These are phyloP conservation scores for Colletotrichum scovillei DNA, from an alignment of 2,329 filamentous ascomycete genomes.

Conservation along the genomic window DNA sequence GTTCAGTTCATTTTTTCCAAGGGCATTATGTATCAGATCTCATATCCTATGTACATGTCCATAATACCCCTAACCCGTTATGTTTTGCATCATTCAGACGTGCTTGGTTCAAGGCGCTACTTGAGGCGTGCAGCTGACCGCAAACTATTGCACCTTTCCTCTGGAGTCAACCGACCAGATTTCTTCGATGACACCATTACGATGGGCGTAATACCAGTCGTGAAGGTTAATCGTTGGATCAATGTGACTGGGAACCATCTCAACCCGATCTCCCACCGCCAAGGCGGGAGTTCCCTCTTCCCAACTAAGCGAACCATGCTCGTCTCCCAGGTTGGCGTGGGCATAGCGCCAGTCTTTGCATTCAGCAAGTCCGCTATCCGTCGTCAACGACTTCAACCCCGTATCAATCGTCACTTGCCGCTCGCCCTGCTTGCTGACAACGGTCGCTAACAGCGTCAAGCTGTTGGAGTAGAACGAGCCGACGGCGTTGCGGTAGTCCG, in stretches of 20 bases:
- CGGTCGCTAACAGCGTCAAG: slow-evolving; percentile 59
- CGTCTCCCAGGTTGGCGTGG: slow-evolving; percentile 59
- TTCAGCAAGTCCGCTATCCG: slow-evolving; percentile 62
- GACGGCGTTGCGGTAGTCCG: slow-evolving; percentile 64
- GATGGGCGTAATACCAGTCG: slow-evolving; percentile 61
- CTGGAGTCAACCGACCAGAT: slow-evolving; percentile 63
- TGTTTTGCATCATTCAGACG: no score
- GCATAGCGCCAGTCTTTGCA: slow-evolving; percentile 55
- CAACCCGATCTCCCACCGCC: slow-evolving; percentile 57
- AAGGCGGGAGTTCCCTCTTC: slow-evolving; percentile 51
- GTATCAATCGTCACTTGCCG: slow-evolving; percentile 59
- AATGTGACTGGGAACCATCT: slow-evolving; percentile 66
- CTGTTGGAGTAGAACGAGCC: slow-evolving; percentile 61
- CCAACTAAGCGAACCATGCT: slow-evolving; percentile 61
- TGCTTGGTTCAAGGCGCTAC: not conserved
- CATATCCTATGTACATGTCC: no score
- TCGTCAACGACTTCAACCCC: slow-evolving; percentile 60
- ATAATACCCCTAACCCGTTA: no score
- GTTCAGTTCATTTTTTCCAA: no score
- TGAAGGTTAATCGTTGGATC: slow-evolving; percentile 65
- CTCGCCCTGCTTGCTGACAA: slow-evolving; percentile 58
- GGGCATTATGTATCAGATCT: no score
- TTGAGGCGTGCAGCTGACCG: not conserved
- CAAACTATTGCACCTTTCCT: slow-evolving; percentile 53
- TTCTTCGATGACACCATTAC: slow-evolving; percentile 59